A percentile compares a stretch with the other conserved stretches of the same genome.
phyloP scores from a whole-genome alignment of 2,329 filamentous ascomycete genomes.

The Immersiporthe knoxdaviesiana region DNA sequence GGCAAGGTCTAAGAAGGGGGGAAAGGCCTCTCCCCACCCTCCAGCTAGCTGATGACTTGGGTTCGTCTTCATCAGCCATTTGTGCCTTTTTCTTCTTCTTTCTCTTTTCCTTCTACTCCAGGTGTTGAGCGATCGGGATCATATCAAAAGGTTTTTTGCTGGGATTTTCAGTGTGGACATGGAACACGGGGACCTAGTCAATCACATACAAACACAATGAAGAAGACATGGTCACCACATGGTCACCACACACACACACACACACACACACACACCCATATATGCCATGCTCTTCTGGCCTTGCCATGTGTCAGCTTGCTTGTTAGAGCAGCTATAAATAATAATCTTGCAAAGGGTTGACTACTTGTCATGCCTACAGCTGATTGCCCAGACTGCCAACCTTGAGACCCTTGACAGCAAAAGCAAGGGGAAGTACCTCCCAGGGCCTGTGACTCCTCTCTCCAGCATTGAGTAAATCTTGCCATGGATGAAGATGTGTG shows the following conservation, averaged over 20 bases:
- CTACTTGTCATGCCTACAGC: background rate
- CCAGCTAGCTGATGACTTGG: background rate
- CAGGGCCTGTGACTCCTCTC: background rate
- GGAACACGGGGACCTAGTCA: conserved; percentile 7
- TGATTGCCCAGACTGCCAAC: background rate
- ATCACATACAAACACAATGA: conserved; percentile 3
- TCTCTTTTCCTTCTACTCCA: conserved; percentile 5
- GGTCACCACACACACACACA: background rate
- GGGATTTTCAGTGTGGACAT: background rate
- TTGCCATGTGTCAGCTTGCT: background rate
- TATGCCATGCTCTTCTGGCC: background rate
- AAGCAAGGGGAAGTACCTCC: background rate
- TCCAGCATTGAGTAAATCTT: background rate
- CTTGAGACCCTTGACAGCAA: background rate
- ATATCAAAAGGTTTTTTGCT: conserved; percentile 12
- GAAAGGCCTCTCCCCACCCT: background rate
- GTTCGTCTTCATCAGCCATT: background rate
- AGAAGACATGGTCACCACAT: background rate
- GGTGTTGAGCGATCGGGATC: conserved; percentile 22
- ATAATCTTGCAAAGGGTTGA: background rate
- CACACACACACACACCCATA: background rate
- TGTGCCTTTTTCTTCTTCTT: background rate
- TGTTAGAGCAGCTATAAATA: background rate
- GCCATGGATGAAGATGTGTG: background rate
- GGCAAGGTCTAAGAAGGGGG: conserved; percentile 26